Percentiles rank a stretch among this genome's conserved stretches.
These are phyloP conservation scores for Choiromyces venosus DNA, from an alignment of 495 filamentous ascomycete genomes.

Conservation along the genomic window DNA sequence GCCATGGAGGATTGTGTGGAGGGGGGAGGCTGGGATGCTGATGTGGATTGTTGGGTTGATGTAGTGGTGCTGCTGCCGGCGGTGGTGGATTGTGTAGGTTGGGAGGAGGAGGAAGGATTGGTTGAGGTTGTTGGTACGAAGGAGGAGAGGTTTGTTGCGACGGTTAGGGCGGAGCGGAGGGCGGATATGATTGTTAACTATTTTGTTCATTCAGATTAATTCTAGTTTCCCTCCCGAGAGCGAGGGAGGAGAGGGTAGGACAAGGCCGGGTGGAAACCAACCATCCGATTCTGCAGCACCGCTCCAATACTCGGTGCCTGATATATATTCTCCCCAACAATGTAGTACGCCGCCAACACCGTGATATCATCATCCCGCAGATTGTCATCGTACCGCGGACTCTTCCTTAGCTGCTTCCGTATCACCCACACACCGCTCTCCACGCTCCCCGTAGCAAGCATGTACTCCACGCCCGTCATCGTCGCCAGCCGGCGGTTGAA, in stretches of 20 bases:
- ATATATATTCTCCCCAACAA: constrained; percentile 79
- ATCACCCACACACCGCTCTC: constrained; percentile 81
- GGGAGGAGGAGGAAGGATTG: constrained; percentile 47
- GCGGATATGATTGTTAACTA: constrained; percentile 30
- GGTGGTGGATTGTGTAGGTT: constrained; percentile 66
- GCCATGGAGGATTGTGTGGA: constrained; percentile 50
- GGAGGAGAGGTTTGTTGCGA: constrained; percentile 56
- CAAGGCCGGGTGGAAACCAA: constrained; percentile 44
- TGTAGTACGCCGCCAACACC: constrained; percentile 72
- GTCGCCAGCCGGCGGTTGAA: constrained; percentile 72
- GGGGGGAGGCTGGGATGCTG: constrained; percentile 42
- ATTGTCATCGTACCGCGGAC: constrained; percentile 55
- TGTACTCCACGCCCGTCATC: constrained; percentile 78
- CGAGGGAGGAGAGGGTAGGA: not conserved
- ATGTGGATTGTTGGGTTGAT: constrained; percentile 43
- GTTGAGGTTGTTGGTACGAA: constrained; percentile 63
- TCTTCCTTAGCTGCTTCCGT: constrained; percentile 71
- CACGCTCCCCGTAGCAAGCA: constrained; percentile 61
- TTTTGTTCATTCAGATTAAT: constrained; percentile 3
- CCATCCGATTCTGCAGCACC: constrained; percentile 68
- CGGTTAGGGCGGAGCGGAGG: constrained; percentile 32
- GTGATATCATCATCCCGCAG: constrained; percentile 57
- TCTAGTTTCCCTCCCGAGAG: not conserved
- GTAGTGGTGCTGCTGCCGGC: constrained; percentile 43
- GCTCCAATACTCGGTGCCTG: constrained; percentile 80